These are phyloP conservation scores for Umbelopsis ramanniana DNA, from an alignment of 192 early-diverging fungal genomes.

Conservation along the genomic window DNA sequence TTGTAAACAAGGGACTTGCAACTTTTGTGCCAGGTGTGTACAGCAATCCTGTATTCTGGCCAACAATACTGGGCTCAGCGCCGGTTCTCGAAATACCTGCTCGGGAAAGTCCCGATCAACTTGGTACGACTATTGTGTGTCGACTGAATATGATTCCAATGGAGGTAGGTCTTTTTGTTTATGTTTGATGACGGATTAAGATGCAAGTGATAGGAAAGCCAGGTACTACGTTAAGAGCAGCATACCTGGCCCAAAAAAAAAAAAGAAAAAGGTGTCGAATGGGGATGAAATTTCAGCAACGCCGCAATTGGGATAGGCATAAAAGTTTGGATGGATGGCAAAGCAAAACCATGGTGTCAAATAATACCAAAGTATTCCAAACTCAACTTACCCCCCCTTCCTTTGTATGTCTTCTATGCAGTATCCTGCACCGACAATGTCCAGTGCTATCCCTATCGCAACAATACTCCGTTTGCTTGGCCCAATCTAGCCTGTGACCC, in stretches of 20 bases:
- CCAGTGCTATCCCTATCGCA: conserved; percentile 13
- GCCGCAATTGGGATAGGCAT: too few species aligned
- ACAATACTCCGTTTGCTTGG: not conserved
- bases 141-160: not conserved
- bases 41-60: conserved; percentile 18
- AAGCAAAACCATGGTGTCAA: too few species aligned
- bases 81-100: not conserved
- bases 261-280: too few species aligned
- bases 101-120: conserved; percentile 7
- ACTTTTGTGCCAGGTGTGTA: conserved; percentile 17
- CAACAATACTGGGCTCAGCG: not conserved
- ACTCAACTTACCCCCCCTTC: not conserved
- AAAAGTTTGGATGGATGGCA: too few species aligned
- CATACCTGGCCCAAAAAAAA: too few species aligned
- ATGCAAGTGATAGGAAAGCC: too few species aligned
- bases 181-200: too few species aligned
- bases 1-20: conserved; percentile 6
- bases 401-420: not conserved
- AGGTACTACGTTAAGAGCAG: too few species aligned
- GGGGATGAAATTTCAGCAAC: too few species aligned
- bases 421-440: conserved; percentile 12
- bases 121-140: conserved; percentile 17
- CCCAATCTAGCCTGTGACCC: conserved; percentile 14
- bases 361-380: too few species aligned
- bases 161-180: conserved; percentile 8